Evolutionary conservation across 345 rosid species (phyloP).

Genomic region (Eucalyptus cloeziana): DNA sequence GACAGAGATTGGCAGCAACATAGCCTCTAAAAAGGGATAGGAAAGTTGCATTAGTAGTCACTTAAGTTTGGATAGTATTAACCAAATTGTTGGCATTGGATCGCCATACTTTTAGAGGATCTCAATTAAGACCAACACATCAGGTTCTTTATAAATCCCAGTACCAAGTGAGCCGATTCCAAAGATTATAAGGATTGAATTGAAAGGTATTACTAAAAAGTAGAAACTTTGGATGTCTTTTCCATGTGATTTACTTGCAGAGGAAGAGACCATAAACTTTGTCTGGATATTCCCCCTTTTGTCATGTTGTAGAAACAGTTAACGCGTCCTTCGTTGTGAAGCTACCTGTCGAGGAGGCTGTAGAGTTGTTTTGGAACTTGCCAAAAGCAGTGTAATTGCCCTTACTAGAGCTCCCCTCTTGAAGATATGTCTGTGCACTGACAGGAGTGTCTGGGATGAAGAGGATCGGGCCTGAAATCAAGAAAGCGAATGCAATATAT

Average conservation of each 20-base stretch:
- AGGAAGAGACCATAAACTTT: slow-evolving; percentile 1
- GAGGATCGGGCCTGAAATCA: no score
- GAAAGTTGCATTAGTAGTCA: background rate
- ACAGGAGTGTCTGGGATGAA: no score
- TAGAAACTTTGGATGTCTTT: background rate
- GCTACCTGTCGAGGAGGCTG: background rate
- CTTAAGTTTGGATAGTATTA: background rate
- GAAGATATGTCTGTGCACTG: no score
- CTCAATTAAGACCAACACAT: background rate
- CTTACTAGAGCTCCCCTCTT: background rate
- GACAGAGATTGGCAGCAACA: background rate
- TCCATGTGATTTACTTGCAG: background rate
- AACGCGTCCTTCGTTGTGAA: background rate
- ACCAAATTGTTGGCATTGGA: background rate
- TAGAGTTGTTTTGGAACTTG: background rate
- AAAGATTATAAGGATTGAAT: background rate
- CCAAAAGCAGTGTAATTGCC: background rate
- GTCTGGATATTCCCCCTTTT: background rate
- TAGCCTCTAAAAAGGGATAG: background rate
- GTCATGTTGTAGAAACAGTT: background rate
- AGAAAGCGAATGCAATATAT: background rate
- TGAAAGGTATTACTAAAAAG: background rate
- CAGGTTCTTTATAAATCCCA: background rate
- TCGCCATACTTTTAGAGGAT: background rate
- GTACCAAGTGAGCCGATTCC: background rate